A percentile compares a stretch with the other conserved stretches of the same genome.
Evolutionary conservation across 2,329 filamentous ascomycete genomes (phyloP).

Genomic region (Alternaria brassicicola): DNA sequence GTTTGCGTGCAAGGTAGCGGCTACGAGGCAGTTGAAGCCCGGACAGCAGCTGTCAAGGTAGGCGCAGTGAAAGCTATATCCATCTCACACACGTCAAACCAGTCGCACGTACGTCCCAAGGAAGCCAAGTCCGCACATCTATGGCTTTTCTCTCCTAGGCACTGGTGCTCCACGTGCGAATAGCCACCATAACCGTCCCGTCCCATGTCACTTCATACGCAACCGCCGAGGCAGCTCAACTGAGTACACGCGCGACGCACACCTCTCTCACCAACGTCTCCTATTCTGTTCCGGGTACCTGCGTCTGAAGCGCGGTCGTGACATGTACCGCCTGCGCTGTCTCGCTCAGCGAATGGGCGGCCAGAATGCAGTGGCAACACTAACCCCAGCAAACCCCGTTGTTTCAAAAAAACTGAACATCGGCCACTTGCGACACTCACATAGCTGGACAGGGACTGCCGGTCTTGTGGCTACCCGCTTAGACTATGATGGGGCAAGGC

Average conservation of each 20-base stretch:
- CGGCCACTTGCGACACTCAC: slow-evolving; percentile 25
- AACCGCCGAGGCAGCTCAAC: slow-evolving; percentile 14
- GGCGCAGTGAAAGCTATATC: slow-evolving; percentile 1
- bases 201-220: slow-evolving; percentile 3
- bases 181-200: slow-evolving; percentile 2
- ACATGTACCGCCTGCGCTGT: slow-evolving; percentile 18
- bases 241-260: slow-evolving; percentile 13
- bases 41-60: slow-evolving; percentile 3
- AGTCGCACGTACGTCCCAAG: background rate
- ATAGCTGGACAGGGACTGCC: slow-evolving; percentile 19
- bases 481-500: background rate
- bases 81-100: background rate
- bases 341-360: slow-evolving; percentile 19
- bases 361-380: slow-evolving; percentile 9
- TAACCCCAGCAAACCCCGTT: slow-evolving; percentile 17
- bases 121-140: background rate
- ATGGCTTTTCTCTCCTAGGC: background rate
- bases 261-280: slow-evolving; percentile 12
- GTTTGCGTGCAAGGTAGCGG: background rate
- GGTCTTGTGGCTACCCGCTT: slow-evolving; percentile 6
- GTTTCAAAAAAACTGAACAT: slow-evolving; percentile 29
- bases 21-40: background rate
- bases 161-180: slow-evolving; percentile 11
- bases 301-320: slow-evolving; percentile 31
- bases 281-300: slow-evolving; percentile 21